Base-by-base conservation (phyloP, 306 rosid genomes). In the Amphicarpaea edgeworthii region DNA sequence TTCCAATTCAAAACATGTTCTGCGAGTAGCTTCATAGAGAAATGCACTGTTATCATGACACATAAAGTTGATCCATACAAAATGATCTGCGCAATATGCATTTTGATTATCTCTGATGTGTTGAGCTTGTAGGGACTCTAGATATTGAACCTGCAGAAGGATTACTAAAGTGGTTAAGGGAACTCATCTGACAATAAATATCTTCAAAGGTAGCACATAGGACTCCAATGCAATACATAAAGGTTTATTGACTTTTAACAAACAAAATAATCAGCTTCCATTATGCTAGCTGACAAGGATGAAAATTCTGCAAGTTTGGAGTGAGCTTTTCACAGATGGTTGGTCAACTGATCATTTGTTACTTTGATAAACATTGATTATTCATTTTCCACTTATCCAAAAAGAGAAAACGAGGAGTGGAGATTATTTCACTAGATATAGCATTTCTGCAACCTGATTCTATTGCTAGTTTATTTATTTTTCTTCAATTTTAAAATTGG, bases 1-100 rank as follows among this genome's bases (percentile, higher is more conserved):
- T 85, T 90, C 98, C 96, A 90, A 85, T 86, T 89, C 69, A 78
- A 78, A 76, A 90, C 89, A 87, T 93, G 98, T 14, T 89, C 91
- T 3, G 93, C 78, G 7, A 90, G 77, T 78, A 93, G 80, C 87
- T 90, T 92, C 79, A 89, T 77, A 4, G 98, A 83, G 78, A 90
- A 89, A 83, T 90, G 95, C 88, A 89, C 81, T 11, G 96, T 17
- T 21, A 87, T 79, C 95, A 90, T 83, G 71, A 79, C 89, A 73
- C 91, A 86, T 28, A 75, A 71, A 49, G 87, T 90, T 24, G 96
- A 90, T 77, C 93, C 98, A 64, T 85, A 47, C 70, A 80, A 67
- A 49, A 92, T 73, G 63, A 87, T 32, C 81, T 90, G 91, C 26
- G 51, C 83, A 0, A 75, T 85, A 84, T 78, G 73, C 95, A 93